A percentile compares a stretch with the other conserved stretches of the same genome.
Conservation (phyloP, 2,329 filamentous ascomycete species). For the Dactylellina cionopaga region DNA sequence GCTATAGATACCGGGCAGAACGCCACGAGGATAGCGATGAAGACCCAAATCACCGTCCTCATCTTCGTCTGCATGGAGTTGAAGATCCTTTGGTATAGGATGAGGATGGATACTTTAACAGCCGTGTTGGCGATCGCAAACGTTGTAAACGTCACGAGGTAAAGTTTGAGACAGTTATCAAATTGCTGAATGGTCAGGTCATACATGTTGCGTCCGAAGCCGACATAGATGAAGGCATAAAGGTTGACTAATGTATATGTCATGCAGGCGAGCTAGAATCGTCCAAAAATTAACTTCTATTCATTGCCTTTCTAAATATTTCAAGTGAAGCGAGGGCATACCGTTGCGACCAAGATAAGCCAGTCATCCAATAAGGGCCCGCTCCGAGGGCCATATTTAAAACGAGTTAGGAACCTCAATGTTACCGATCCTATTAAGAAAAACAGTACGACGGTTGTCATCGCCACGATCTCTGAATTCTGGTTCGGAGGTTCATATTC, state of each 20-base stretch:
- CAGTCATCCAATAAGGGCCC: slow-evolving; percentile 14
- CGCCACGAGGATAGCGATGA: not conserved
- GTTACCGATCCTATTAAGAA: slow-evolving; percentile 3
- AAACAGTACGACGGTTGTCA: slow-evolving; percentile 7
- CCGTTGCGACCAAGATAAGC: slow-evolving; percentile 6
- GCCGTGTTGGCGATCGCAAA: slow-evolving; percentile 16
- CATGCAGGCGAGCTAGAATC: slow-evolving; percentile 10
- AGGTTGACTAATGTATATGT: slow-evolving; percentile 9
- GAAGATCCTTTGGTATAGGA: slow-evolving; percentile 12
- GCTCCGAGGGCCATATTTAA: slow-evolving; percentile 3
- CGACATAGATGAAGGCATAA: slow-evolving; percentile 13
- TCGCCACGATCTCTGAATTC: not conserved
- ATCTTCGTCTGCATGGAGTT: slow-evolving; percentile 16
- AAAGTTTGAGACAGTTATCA: slow-evolving; percentile 2
- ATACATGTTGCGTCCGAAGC: slow-evolving; percentile 11
- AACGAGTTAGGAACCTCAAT: slow-evolving; percentile 14
- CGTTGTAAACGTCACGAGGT: not conserved
- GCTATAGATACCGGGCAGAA: slow-evolving; percentile 16
- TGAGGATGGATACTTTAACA: slow-evolving; percentile 9
- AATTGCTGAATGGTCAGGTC: slow-evolving; percentile 17
- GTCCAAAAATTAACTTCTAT: too few species aligned
- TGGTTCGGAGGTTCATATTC: slow-evolving; percentile 16
- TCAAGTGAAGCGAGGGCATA: not conserved
- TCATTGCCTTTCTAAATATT: not conserved
- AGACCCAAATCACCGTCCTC: not conserved